Percentiles rank a stretch among this genome's conserved stretches.
Evolutionary conservation across 75 land plant genomes (phyloP).

Genomic region (Cunninghamia lanceolata): DNA sequence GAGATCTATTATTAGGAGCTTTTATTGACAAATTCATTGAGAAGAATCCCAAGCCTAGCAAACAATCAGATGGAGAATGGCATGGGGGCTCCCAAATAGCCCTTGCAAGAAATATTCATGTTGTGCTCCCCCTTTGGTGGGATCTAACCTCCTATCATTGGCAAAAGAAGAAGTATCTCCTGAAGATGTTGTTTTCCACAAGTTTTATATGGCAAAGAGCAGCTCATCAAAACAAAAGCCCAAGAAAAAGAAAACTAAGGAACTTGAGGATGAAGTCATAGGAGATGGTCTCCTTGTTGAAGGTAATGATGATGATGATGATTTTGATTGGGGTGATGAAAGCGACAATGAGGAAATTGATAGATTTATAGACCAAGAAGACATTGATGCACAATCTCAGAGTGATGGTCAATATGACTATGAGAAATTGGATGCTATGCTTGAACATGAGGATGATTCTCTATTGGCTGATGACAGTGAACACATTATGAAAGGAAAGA

Average conservation of each 20-base stretch:
- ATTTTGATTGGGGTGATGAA: constrained; percentile 46
- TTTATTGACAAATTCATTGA: too few relatives aligned
- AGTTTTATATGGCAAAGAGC: constrained; percentile 73
- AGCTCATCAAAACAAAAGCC: constrained; percentile 55
- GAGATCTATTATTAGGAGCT: too few relatives aligned
- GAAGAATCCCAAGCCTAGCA: too few relatives aligned
- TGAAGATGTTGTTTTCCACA: constrained; percentile 93
- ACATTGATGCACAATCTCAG: constrained; percentile 10
- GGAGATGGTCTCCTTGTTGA: constrained; percentile 32
- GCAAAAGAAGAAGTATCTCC: constrained; percentile 91
- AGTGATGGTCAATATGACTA: constrained; percentile 64
- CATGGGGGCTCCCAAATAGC: too few relatives aligned
- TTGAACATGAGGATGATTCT: constrained; percentile 54
- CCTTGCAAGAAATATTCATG: too few relatives aligned
- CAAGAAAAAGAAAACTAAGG: constrained; percentile 55
- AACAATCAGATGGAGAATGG: too few relatives aligned
- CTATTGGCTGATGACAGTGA: constrained; percentile 42
- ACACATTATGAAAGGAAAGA: constrained; percentile 24
- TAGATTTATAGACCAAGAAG: constrained; percentile 49
- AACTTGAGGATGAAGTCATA: constrained; percentile 47
- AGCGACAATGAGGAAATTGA: constrained; percentile 94
- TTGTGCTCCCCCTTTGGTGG: constrained; percentile 49
- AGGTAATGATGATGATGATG: constrained; percentile 32
- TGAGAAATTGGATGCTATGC: constrained; percentile 58
- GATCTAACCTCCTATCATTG: constrained; percentile 67